Evolutionary conservation across 345 rosid species (phyloP), one percentile per base, ranked within the genome.

Genomic region (Pistacia atlantica): DNA sequence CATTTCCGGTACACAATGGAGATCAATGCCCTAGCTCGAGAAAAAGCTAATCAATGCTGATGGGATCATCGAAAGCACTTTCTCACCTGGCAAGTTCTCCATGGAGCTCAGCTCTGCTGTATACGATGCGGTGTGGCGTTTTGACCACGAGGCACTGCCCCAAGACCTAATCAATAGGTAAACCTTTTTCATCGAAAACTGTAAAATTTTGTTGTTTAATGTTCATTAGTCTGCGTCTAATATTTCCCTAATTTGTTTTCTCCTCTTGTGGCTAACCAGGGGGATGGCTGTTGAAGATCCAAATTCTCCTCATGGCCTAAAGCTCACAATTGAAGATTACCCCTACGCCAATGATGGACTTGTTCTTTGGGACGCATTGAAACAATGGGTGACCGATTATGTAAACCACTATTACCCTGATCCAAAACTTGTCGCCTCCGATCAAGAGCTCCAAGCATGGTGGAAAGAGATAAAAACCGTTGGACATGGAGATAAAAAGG

Each of bases 1-100:
- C 96, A 93, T 79, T 90, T 91, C 78, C 83, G 94, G n/a, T 91
- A 91, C 86, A 91, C 96, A 18, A 87, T 93, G 87, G 93, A 89
- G 82, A 89, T 91, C 25, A 22, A 22, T 22, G 25, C 25, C 25
- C 25, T 22, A 22, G 25, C 25, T 22, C 25, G 25, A 22, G 82
- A 80, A 73, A 73, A 73, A 75, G 2, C 89, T 91, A 2, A 31
- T 89, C 75, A 90, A 80, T 65, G 92, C 86, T 3, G 90, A 65
- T 10, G 95, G 98, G 2, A 65, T 89, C 67, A 90, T 93, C 33
- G 98, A 93, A 82, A 72, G 67, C 22, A 13, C 82, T 12, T 93
- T 74, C 89, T 74, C 89, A 33, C 91, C 91, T 0, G 86, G 86
- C n/a, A 90, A 85, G 74, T 88, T 88, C 66, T 75, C 86, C 10